These are phyloP conservation scores for Tolypocladium album DNA, from an alignment of 2,329 filamentous ascomycete genomes.

Conservation along the genomic window DNA sequence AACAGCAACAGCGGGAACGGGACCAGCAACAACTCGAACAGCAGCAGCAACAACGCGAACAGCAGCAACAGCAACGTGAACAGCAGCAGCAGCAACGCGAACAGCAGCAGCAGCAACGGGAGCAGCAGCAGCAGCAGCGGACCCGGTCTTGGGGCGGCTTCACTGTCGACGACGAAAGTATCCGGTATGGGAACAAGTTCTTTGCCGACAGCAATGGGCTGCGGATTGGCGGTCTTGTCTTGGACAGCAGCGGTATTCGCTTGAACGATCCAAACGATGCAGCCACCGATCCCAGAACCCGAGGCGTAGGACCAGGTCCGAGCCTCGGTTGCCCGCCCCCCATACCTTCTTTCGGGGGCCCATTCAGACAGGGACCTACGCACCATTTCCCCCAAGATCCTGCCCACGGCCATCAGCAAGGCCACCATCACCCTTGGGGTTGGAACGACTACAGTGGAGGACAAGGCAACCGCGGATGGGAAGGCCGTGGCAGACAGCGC, in stretches of 20 bases:
- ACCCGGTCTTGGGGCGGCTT: conserved; percentile 19
- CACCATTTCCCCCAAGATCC: background rate
- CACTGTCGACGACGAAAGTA: conserved; percentile 29
- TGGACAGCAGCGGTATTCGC: conserved; percentile 28
- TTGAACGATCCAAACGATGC: conserved; percentile 2
- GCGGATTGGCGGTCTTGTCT: conserved; percentile 31
- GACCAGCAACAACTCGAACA: conserved; percentile 4
- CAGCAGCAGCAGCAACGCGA: background rate
- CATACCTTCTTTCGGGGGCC: background rate
- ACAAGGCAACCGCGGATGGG: background rate
- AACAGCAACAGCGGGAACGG: conserved; percentile 3
- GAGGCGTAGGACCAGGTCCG: background rate
- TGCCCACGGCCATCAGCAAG: background rate
- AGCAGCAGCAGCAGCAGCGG: conserved; percentile 2
- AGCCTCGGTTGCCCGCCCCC: background rate
- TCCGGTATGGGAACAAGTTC: conserved; percentile 31
- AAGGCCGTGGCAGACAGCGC: background rate
- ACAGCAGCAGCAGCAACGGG: background rate
- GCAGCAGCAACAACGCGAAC: conserved; percentile 2
- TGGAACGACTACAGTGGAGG: background rate
- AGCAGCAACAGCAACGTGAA: conserved; percentile 6
- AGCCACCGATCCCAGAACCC: background rate
- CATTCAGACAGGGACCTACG: conserved; percentile 5
- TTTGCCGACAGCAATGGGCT: conserved; percentile 34
- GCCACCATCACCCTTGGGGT: background rate